phyloP scores from a whole-genome alignment of 129 eudicot species.

The Mikania micrantha region DNA sequence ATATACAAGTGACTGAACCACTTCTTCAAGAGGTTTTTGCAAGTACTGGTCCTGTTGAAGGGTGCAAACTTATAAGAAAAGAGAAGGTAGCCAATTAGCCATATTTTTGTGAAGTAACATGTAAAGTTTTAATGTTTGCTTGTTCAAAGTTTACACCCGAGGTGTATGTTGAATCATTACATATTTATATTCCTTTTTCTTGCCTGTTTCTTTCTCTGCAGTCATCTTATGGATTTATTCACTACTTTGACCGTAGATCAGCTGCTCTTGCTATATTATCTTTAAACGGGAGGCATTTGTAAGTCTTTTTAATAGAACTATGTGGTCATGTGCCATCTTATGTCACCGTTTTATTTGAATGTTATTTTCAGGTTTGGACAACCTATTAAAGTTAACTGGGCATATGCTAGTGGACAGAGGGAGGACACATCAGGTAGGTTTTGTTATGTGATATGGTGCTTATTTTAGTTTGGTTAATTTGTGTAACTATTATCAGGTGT shows the following conservation, averaged over 20 bases:
- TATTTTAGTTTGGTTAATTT: neutral
- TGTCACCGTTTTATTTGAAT: conserved; percentile 5
- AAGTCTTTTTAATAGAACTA: conserved; percentile 24
- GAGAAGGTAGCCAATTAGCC: conserved; percentile 77
- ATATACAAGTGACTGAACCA: conserved; percentile 83
- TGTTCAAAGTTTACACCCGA: neutral
- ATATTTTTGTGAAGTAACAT: neutral
- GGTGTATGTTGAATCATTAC: neutral
- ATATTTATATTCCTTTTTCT: conserved; percentile 8
- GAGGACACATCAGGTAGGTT: conserved; percentile 87
- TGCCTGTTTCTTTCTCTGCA: conserved; percentile 28
- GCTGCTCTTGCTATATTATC: conserved; percentile 84
- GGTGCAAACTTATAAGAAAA: conserved; percentile 84
- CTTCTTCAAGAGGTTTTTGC: conserved; percentile 85
- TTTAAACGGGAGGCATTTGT: conserved; percentile 92
- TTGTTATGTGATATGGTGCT: neutral
- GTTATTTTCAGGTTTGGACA: conserved; percentile 77
- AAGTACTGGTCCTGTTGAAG: conserved; percentile 80
- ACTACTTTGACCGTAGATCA: conserved; percentile 88
- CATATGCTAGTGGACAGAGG: conserved; percentile 92
- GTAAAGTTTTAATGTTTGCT: neutral
- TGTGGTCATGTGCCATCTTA: neutral
- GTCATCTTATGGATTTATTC: conserved; percentile 95
- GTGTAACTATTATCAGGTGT: neutral
- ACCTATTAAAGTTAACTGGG: conserved; percentile 99